Base-by-base conservation (phyloP, 2,329 filamentous ascomycete genomes). In the Cladosporium austrohemisphaericum region DNA sequence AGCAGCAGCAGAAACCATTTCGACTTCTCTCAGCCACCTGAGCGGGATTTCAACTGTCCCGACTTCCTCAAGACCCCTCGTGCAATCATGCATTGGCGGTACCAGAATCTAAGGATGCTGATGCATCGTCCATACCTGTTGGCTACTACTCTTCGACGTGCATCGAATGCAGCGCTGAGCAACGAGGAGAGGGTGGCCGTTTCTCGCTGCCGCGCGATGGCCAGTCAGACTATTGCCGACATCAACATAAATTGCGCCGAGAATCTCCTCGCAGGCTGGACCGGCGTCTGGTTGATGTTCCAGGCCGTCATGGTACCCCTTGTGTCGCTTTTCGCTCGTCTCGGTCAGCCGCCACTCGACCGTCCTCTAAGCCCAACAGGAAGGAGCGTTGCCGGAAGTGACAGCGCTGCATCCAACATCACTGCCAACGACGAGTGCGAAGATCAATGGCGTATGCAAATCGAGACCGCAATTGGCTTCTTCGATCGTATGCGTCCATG, bases 11-110 rank as follows among this genome's bases (percentile, higher is more conserved):
- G 52, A 38, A 54, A 49, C 29, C 41, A 52, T 4, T 56, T 4
- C 80, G 80, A 72, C 72, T 85, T 11, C 71, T 85, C 26, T 75
- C 79, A 56, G 78, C 80, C 16, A 78, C 57, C 55, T 72, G 82
- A 88, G 49, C 79, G 83, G 8, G 58, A 60, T 35, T 18, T 41
- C 10, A 54, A 51, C 14, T 87, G 84, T 61, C 81, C 84, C 0
- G 83, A 87, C 56, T 80, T 84, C 2, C 76, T 90, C 14, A 81
- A 81, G 55, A 84, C 85, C 41, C 80, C 84, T 1, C 78, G 86
- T 43, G 81, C 81, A 55, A 79, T 90, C 58, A 88, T 90, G 83
- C 86, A 87, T 65, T 91, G 86, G 87, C 79, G 86, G 11, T 91
- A 87, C 63, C 83, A 87, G 62, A 89, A 88, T 58, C 76, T 89